These are phyloP conservation scores for Zygosaccharomyces kombuchaensis DNA, from an alignment of 805 yeast species.

Conservation along the genomic window DNA sequence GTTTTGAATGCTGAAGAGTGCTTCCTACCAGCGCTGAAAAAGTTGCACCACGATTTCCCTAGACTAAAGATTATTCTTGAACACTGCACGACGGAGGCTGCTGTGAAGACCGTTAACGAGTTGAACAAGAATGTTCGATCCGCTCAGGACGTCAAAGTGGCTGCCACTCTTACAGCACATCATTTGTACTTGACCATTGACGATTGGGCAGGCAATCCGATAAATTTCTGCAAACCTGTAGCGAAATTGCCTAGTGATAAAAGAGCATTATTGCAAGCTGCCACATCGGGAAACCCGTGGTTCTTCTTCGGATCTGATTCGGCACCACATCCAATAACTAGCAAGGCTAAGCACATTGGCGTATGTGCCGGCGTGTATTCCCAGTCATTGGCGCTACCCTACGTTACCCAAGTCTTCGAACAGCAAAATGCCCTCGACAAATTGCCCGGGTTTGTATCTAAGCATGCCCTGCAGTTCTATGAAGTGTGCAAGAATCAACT, in stretches of 20 bases:
- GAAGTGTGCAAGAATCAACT: conserved; percentile 44
- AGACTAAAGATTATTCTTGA: conserved; percentile 80
- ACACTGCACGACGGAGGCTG: conserved; percentile 91
- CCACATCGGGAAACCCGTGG: conserved; percentile 84
- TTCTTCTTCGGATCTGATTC: conserved; percentile 97
- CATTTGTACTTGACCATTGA: conserved; percentile 86
- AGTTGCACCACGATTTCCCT: conserved; percentile 80
- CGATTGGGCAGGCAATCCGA: conserved; percentile 94
- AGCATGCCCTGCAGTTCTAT: conserved; percentile 70
- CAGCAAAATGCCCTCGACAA: conserved; percentile 56
- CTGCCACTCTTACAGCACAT: conserved; percentile 94
- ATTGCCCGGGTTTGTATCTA: conserved; percentile 70
- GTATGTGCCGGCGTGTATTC: conserved; percentile 99
- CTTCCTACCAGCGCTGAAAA: conserved; percentile 81
- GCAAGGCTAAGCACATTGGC: conserved; percentile 70
- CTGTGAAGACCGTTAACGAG: conserved; percentile 68
- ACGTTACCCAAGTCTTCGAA: conserved; percentile 84
- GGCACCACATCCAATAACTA: conserved; percentile 89
- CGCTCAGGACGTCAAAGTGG: conserved; percentile 51
- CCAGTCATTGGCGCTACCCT: conserved; percentile 75
- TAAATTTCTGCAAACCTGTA: conserved; percentile 95
- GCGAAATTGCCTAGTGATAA: conserved; percentile 89
- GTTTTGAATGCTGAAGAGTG: conserved; percentile 91
- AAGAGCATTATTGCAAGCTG: conserved; percentile 77
- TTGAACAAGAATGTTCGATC: conserved; percentile 48